A percentile compares a stretch with the other conserved stretches of the same genome.
phyloP scores from a whole-genome alignment of 805 yeast genomes.

The Priceomyces carsonii region DNA sequence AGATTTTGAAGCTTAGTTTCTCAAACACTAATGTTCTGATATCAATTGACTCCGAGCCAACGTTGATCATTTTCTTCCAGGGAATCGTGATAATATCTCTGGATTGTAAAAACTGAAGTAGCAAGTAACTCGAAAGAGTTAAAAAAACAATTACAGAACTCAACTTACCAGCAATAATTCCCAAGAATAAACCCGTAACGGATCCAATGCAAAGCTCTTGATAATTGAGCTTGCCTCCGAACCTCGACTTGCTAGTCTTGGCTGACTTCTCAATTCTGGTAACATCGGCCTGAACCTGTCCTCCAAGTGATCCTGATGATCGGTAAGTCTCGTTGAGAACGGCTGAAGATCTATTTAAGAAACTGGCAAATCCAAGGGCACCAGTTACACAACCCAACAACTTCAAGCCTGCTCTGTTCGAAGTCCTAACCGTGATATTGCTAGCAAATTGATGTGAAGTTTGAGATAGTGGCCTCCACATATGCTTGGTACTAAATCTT shows the following conservation, averaged over 20 bases:
- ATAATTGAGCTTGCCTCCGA: constrained; percentile 55
- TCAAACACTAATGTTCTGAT: constrained; percentile 53
- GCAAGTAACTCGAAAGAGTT: constrained; percentile 44
- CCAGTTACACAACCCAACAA: constrained; percentile 6
- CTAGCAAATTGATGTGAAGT: constrained; percentile 1
- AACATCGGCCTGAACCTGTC: constrained; percentile 1
- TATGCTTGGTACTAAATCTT: background rate
- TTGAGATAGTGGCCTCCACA: constrained; percentile 2
- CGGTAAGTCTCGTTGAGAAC: constrained; percentile 6
- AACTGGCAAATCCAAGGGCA: constrained; percentile 3
- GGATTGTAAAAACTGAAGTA: constrained; percentile 55
- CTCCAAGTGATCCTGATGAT: background rate
- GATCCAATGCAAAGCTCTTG: constrained; percentile 66
- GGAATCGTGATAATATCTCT: constrained; percentile 53
- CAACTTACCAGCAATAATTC: constrained; percentile 62
- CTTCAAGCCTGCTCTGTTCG: constrained; percentile 3
- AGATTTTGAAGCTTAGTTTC: constrained; percentile 60
- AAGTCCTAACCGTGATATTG: constrained; percentile 1
- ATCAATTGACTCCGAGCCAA: constrained; percentile 42
- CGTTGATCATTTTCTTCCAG: constrained; percentile 34
- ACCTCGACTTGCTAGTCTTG: constrained; percentile 13
- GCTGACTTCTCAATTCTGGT: background rate
- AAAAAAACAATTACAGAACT: constrained; percentile 53
- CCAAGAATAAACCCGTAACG: constrained; percentile 57
- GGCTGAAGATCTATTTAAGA: constrained; percentile 3